These are phyloP conservation scores for Hsuehochloa calcarea DNA, from an alignment of 176 grass and related monocot genomes.

Conservation along the genomic window DNA sequence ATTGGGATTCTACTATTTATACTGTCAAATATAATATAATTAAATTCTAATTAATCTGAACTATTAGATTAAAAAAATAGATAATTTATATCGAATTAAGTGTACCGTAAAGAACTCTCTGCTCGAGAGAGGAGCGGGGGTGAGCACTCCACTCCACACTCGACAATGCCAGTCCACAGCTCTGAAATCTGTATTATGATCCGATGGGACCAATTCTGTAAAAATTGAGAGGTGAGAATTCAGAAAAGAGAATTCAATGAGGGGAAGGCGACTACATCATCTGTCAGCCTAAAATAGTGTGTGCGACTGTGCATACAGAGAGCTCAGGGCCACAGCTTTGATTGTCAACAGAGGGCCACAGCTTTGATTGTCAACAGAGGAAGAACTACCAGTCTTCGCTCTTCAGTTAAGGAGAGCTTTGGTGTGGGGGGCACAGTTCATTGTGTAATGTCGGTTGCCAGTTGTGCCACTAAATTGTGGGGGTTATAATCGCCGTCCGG, in stretches of 20 bases:
- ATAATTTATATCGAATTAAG: too few species aligned
- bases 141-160: background rate
- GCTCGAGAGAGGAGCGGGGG: background rate
- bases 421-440: background rate
- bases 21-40: too few species aligned
- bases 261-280: background rate
- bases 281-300: background rate
- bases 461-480: background rate
- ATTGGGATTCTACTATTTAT: too few species aligned
- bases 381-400: background rate
- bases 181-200: constrained; percentile 13
- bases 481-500: background rate
- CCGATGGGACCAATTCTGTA: background rate
- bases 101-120: too few species aligned
- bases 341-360: background rate
- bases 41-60: too few species aligned
- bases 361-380: background rate
- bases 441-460: background rate
- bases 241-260: constrained; percentile 20
- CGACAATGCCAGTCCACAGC: constrained; percentile 10
- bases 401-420: background rate
- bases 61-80: too few species aligned
- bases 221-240: background rate
- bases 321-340: background rate
- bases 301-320: constrained; percentile 2